phyloP scores from a whole-genome alignment of 2,329 filamentous ascomycete species.

The Leptographium radiaticola region DNA sequence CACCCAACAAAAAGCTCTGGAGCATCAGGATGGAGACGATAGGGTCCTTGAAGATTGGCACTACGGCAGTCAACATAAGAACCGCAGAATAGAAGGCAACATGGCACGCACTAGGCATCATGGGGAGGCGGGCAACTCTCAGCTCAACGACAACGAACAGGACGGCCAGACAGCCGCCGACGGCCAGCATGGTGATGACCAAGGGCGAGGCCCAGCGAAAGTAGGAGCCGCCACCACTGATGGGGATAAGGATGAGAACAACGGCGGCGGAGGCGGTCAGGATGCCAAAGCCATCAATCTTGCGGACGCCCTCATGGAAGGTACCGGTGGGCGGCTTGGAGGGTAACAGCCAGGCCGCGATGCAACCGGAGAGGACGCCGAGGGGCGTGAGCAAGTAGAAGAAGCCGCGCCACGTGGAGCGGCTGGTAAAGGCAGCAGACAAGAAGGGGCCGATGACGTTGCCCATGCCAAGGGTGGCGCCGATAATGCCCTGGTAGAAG shows the following conservation, averaged over 20 bases:
- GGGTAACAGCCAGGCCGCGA: constrained; percentile 35
- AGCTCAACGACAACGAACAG: constrained; percentile 9
- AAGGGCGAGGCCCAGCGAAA: constrained; percentile 42
- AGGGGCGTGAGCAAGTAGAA: constrained; percentile 38
- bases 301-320: constrained; percentile 33
- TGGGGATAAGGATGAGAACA: constrained; percentile 48
- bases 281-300: constrained; percentile 47
- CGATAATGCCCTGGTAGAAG: constrained; percentile 35
- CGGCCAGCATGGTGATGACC: constrained; percentile 42
- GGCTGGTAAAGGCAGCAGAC: constrained; percentile 24
- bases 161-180: constrained; percentile 5
- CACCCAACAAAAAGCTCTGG: constrained; percentile 10
- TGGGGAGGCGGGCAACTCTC: constrained; percentile 8
- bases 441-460: constrained; percentile 30
- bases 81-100: not conserved
- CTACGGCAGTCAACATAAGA: not conserved
- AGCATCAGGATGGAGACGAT: constrained; percentile 5
- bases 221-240: constrained; percentile 43
- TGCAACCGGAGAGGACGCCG: constrained; percentile 27
- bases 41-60: constrained; percentile 8
- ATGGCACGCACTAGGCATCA: constrained; percentile 8
- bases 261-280: constrained; percentile 40
- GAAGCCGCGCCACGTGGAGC: constrained; percentile 27
- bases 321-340: constrained; percentile 23
- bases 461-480: constrained; percentile 26